Evolutionary conservation across 1,139 yeast species (phyloP).

Genomic region (Suhomyces bokatorum): DNA sequence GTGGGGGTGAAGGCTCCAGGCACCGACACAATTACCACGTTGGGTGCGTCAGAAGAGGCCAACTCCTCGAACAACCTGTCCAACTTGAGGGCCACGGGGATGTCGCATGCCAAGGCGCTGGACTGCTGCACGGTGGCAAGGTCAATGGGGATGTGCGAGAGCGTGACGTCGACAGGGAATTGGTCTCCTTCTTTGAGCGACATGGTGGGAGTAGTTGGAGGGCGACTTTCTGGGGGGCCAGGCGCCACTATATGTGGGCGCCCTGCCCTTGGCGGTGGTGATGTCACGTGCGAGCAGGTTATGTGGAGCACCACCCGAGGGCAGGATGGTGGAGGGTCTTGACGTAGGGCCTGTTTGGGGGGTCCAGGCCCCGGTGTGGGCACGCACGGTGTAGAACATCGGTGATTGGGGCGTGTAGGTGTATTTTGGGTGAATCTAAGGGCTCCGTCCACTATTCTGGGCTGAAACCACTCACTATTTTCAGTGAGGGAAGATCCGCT

Average conservation of each 20-base stretch:
- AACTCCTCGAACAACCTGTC: conserved; percentile 23
- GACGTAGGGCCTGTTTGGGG: no score
- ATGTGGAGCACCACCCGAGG: no score
- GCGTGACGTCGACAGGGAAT: conserved; percentile 26
- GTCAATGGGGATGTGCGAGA: conserved; percentile 30
- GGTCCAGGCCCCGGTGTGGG: no score
- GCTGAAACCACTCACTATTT: no score
- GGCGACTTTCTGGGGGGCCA: background rate
- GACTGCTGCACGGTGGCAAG: conserved; percentile 17
- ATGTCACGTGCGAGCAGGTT: no score
- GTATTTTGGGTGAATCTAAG: no score
- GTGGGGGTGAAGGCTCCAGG: conserved; percentile 37
- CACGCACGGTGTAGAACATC: no score
- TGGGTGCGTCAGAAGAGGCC: conserved; percentile 16
- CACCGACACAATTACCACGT: conserved; percentile 28
- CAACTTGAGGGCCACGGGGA: conserved; percentile 26
- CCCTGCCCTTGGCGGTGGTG: background rate
- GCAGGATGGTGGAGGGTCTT: no score
- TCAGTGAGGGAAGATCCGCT: no score
- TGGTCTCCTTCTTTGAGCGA: conserved; percentile 20
- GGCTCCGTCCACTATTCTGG: no score
- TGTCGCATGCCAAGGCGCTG: conserved; percentile 26
- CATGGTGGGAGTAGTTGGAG: conserved; percentile 7
- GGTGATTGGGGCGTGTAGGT: no score
- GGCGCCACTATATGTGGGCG: background rate